These are phyloP conservation scores for Suhomyces emberorum DNA, from an alignment of 805 yeast species.

Conservation along the genomic window DNA sequence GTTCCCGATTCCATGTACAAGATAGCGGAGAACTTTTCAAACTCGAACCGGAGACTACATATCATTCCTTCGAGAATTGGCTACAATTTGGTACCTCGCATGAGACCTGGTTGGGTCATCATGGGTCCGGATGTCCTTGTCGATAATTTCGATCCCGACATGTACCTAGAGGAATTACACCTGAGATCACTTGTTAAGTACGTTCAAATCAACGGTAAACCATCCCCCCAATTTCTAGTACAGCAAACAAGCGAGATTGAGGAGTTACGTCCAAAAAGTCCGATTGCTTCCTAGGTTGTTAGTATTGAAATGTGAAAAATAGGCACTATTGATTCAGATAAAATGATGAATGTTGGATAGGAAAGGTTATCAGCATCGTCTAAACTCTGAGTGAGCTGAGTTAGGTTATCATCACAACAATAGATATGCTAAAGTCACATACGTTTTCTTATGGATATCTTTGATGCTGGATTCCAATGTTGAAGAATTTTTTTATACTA, in stretches of 20 bases:
- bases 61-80: slow-evolving; percentile 77
- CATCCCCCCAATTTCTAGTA: slow-evolving; percentile 44
- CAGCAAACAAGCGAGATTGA: slow-evolving; percentile 76
- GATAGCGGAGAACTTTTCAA: slow-evolving; percentile 85
- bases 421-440: slow-evolving; percentile 4
- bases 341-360: slow-evolving; percentile 51
- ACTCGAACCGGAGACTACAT: slow-evolving; percentile 78
- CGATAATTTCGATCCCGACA: slow-evolving; percentile 54
- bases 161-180: slow-evolving; percentile 30
- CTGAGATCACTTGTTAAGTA: slow-evolving; percentile 28
- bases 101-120: slow-evolving; percentile 89
- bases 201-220: slow-evolving; percentile 14
- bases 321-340: slow-evolving; percentile 10
- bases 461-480: neutral
- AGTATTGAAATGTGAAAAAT: slow-evolving; percentile 1
- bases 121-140: slow-evolving; percentile 79
- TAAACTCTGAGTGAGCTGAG: slow-evolving; percentile 58
- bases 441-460: slow-evolving; percentile 4
- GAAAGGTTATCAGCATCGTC: slow-evolving; percentile 48
- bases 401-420: slow-evolving; percentile 48
- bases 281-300: slow-evolving; percentile 25
- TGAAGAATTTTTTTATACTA: slow-evolving; percentile 1
- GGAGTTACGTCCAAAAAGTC: slow-evolving; percentile 78
- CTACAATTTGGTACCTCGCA: slow-evolving; percentile 54
- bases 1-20: slow-evolving; percentile 72